These are phyloP conservation scores for Lentinula novae-zelandiae DNA, from an alignment of 1,284 basidiomycete species.

Conservation along the genomic window DNA sequence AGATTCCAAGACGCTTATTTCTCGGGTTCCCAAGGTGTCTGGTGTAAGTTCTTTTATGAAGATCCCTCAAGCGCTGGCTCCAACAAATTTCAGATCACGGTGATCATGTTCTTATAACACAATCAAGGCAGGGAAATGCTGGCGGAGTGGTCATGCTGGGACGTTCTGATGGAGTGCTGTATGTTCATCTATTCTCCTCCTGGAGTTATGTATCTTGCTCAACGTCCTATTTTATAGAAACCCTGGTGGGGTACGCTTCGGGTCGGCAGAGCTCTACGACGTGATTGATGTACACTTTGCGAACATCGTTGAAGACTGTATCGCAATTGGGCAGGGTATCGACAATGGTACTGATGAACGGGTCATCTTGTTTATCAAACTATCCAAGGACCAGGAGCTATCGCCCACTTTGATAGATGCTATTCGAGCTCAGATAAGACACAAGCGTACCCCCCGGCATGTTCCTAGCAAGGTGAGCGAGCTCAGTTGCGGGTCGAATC, in stretches of 20 bases:
- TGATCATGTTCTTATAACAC: slow-evolving; percentile 71
- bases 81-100: slow-evolving; percentile 55
- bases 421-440: slow-evolving; percentile 63
- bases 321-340: slow-evolving; percentile 76
- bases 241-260: slow-evolving; percentile 84
- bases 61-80: slow-evolving; percentile 6
- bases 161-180: slow-evolving; percentile 80
- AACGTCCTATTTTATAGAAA: slow-evolving; percentile 44
- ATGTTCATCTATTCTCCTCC: slow-evolving; percentile 12
- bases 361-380: slow-evolving; percentile 80
- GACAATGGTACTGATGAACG: slow-evolving; percentile 74
- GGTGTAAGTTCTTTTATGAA: slow-evolving; percentile 54
- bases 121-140: slow-evolving; percentile 61
- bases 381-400: slow-evolving; percentile 48
- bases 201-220: slow-evolving; percentile 1
- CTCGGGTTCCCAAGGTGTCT: slow-evolving; percentile 64
- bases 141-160: slow-evolving; percentile 85
- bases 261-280: slow-evolving; percentile 83
- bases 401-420: slow-evolving; percentile 50
- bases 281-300: slow-evolving; percentile 58
- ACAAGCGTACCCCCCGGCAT: slow-evolving; percentile 68
- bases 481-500: not conserved
- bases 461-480: slow-evolving; percentile 61
- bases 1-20: slow-evolving; percentile 80
- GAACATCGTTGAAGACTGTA: slow-evolving; percentile 59